phyloP scores from a whole-genome alignment of 2,329 filamentous ascomycete genomes.

The Sporothrix pallida region DNA sequence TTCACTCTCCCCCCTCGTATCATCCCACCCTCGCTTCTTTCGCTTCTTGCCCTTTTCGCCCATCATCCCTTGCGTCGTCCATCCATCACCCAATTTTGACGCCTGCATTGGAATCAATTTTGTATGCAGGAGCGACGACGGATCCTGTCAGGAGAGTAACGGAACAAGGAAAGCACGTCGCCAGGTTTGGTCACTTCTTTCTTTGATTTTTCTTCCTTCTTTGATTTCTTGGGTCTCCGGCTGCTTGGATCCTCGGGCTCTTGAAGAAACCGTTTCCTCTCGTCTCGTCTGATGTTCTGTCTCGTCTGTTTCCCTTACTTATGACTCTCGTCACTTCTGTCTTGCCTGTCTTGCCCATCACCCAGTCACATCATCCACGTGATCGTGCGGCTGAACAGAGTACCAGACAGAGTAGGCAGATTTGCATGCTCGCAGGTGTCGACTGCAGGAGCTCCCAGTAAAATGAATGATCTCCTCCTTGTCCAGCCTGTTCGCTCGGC shows the following conservation, averaged over 20 bases:
- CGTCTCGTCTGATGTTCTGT: neutral
- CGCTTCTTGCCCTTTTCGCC: too few relatives aligned
- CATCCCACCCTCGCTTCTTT: neutral
- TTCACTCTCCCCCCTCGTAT: neutral
- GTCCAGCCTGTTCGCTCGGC: neutral
- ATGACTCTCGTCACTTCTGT: neutral
- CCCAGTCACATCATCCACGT: neutral
- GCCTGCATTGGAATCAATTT: neutral
- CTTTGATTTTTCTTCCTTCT: neutral
- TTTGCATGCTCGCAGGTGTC: too few relatives aligned
- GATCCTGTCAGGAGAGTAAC: neutral
- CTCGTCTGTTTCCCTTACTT: neutral
- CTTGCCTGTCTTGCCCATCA: neutral
- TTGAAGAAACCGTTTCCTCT: neutral
- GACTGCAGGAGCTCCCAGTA: neutral
- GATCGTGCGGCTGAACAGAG: neutral
- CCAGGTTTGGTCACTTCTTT: neutral
- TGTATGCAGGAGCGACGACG: neutral
- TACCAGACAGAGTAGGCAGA: neutral
- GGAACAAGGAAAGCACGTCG: neutral
- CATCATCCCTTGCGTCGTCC: conserved; percentile 10
- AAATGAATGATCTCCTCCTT: neutral
- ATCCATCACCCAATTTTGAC: conserved; percentile 6
- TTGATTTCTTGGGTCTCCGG: neutral
- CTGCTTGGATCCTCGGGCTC: too few relatives aligned